These are phyloP conservation scores for Aspergillus thermomutatus DNA, from an alignment of 2,329 filamentous ascomycete genomes.

Conservation along the genomic window DNA sequence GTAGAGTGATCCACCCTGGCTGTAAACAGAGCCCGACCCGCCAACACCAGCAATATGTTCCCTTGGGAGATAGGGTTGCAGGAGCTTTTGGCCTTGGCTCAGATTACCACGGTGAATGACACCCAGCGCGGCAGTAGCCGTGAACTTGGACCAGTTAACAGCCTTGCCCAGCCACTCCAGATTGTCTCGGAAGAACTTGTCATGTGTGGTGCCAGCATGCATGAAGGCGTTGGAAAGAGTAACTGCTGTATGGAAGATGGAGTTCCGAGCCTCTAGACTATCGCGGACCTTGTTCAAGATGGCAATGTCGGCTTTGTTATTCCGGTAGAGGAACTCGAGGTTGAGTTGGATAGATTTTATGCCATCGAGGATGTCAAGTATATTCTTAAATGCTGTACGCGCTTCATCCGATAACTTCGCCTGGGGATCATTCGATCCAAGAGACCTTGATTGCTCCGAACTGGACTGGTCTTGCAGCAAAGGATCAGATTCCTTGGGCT, in stretches of 20 bases:
- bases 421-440: slow-evolving; percentile 41
- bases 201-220: slow-evolving; percentile 97
- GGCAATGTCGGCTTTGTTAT: slow-evolving; percentile 86
- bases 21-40: slow-evolving; percentile 82
- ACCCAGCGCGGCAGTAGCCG: slow-evolving; percentile 89
- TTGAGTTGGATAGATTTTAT: slow-evolving; percentile 93
- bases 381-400: slow-evolving; percentile 53
- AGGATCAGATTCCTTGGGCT: slow-evolving; percentile 57
- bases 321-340: slow-evolving; percentile 92
- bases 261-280: slow-evolving; percentile 91
- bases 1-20: slow-evolving; percentile 92
- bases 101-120: slow-evolving; percentile 97
- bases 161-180: slow-evolving; percentile 97
- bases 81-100: slow-evolving; percentile 84
- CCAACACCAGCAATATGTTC: slow-evolving; percentile 59
- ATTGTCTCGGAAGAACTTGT: slow-evolving; percentile 98
- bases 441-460: slow-evolving; percentile 38
- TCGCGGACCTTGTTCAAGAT: slow-evolving; percentile 96
- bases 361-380: slow-evolving; percentile 69
- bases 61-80: slow-evolving; percentile 90
- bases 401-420: slow-evolving; percentile 47
- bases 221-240: slow-evolving; percentile 99
- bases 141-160: slow-evolving; percentile 99
- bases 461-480: slow-evolving; percentile 51
- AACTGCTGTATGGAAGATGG: slow-evolving; percentile 96